Percentiles rank a stretch among this genome's conserved stretches.
Evolutionary conservation across 2,329 filamentous ascomycete species (phyloP).

Genomic region (Myotisia sp.): DNA sequence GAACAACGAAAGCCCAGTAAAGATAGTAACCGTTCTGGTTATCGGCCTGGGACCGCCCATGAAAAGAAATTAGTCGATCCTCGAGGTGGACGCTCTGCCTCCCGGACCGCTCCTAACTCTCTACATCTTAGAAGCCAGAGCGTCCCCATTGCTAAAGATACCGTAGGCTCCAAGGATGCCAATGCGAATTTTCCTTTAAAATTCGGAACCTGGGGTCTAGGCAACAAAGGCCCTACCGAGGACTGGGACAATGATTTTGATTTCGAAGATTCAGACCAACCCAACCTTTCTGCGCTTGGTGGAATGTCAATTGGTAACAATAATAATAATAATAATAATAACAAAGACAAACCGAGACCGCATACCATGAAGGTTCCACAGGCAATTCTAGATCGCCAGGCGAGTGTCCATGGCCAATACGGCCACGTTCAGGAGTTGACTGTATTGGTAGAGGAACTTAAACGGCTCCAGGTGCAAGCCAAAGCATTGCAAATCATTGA

Average conservation of each 20-base stretch:
- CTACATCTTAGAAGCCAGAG: constrained; percentile 53
- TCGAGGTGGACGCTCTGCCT: constrained; percentile 42
- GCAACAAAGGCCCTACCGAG: constrained; percentile 51
- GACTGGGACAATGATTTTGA: constrained; percentile 58
- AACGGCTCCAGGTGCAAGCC: constrained; percentile 44
- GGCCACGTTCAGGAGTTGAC: constrained; percentile 50
- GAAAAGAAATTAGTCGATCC: constrained; percentile 45
- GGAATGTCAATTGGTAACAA: constrained; percentile 17
- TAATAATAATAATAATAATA: constrained; percentile 14
- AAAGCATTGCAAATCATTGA: constrained; percentile 39
- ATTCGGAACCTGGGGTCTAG: constrained; percentile 53
- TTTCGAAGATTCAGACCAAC: constrained; percentile 35
- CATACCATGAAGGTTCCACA: constrained; percentile 40
- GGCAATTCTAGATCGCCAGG: constrained; percentile 49
- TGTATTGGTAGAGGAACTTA: constrained; percentile 50
- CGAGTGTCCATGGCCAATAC: constrained; percentile 51
- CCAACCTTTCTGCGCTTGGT: constrained; percentile 14
- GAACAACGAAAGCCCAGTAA: constrained; percentile 43
- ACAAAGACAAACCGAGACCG: constrained; percentile 1
- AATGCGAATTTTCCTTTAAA: constrained; percentile 38
- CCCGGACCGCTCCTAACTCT: constrained; percentile 44
- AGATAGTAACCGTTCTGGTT: constrained; percentile 38
- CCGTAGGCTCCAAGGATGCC: constrained; percentile 35
- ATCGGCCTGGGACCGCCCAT: constrained; percentile 48
- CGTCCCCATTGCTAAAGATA: constrained; percentile 44